These are phyloP conservation scores for Exserohilum turcica DNA, from an alignment of 2,329 filamentous ascomycete genomes.

Conservation along the genomic window DNA sequence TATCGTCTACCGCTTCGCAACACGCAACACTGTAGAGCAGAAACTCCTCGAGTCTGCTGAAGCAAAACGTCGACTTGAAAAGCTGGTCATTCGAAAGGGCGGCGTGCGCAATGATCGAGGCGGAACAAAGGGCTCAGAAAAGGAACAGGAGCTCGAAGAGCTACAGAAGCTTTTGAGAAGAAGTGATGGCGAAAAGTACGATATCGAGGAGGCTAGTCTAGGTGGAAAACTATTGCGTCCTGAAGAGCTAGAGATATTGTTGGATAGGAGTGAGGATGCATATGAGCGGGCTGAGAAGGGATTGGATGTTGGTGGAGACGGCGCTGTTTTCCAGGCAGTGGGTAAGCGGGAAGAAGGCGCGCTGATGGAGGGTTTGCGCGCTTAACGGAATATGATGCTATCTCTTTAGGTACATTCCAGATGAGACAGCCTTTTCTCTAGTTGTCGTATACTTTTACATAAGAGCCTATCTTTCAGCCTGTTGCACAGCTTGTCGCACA, in stretches of 20 bases:
- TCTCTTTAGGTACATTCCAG: no score
- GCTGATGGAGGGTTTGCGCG: conserved; percentile 56
- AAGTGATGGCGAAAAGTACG: conserved; percentile 73
- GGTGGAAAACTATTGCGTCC: conserved; percentile 73
- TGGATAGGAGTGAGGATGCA: conserved; percentile 73
- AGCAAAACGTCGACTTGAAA: conserved; percentile 88
- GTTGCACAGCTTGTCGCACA: no score
- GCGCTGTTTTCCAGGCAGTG: conserved; percentile 70
- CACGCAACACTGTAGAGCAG: conserved; percentile 90
- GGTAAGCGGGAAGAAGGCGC: conserved; percentile 70
- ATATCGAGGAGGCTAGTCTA: conserved; percentile 56
- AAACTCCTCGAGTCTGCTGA: conserved; percentile 84
- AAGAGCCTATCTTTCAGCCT: no score
- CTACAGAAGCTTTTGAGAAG: conserved; percentile 52
- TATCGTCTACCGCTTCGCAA: conserved; percentile 90
- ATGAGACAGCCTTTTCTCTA: no score
- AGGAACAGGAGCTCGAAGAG: conserved; percentile 55
- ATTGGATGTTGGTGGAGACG: conserved; percentile 69
- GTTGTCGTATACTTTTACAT: no score
- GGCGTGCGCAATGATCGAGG: conserved; percentile 62
- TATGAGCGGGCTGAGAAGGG: conserved; percentile 78
- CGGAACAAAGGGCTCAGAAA: conserved; percentile 55
- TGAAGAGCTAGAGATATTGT: conserved; percentile 75
- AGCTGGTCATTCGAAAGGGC: conserved; percentile 94
- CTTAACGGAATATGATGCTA: no score